Evolutionary conservation across 2,329 filamentous ascomycete genomes (phyloP), one percentile per base, ranked within the genome.

Genomic region (Ramularia collo-cygni): DNA sequence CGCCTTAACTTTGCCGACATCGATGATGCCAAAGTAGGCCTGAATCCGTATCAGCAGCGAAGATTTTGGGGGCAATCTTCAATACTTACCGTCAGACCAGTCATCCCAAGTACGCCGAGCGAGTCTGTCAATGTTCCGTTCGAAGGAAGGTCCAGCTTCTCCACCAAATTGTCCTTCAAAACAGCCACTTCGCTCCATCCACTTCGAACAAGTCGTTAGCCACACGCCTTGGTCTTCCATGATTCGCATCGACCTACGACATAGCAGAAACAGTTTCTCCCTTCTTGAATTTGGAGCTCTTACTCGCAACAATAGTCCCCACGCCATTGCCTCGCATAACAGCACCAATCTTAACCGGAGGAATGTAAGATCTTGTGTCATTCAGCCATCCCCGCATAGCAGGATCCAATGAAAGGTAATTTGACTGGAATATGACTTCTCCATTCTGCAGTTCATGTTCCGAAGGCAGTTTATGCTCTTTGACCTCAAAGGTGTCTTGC

Each of bases 1-100:
- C 1, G 73, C 61, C 60, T 81, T 77, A 28, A 82, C 76, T 40
- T 81, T 66, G 2, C 77, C 84, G 32, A 89, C 75, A 40, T 83
- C 74, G 19, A 76, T 61, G 58, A 89, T 76, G 14, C 85, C 84
- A 48, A 85, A 83, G 10, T 24, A 24, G 21, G 21, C 21, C 31
- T 33, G 16, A 3, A 17, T 12, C 15, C 5, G 8, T 6, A 10
- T 24, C 21, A 24, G 21, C 10, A 24, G 21, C 21, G 6, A n/a
- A n/a, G n/a, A n/a, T n/a, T n/a, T n/a, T n/a, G n/a, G 21, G 21
- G 10, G 21, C 10, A 24, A 10, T 24, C 10, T 24, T 24, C 21
- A 24, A 24, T 24, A 10, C 21, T 24, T 2, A 84, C 84, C 0
- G 85, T 89, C 46, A 88, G 53, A 2, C 81, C 81, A 0, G 83